phyloP scores from a whole-genome alignment of 1,284 basidiomycete species.

The Trichosporon asahii region DNA sequence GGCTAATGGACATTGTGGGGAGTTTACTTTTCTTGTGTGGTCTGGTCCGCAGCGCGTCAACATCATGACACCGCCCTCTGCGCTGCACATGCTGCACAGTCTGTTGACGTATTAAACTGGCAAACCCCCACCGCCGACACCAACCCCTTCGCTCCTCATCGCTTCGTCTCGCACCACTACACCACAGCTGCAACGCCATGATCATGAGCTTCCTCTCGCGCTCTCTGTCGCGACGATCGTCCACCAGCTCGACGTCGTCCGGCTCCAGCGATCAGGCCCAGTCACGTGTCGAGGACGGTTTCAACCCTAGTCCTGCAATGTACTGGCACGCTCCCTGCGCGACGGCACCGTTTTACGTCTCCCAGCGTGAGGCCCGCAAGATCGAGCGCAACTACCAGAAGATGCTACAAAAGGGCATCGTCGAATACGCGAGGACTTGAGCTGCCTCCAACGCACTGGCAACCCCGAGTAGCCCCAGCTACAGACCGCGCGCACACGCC shows the following conservation, averaged over 20 bases:
- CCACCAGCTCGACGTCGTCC: not conserved
- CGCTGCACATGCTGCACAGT: not conserved
- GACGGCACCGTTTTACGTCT: not conserved
- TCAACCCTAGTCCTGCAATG: constrained; percentile 8
- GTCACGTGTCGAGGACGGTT: not conserved
- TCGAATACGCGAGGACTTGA: not conserved
- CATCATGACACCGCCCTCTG: not conserved
- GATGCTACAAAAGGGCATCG: not conserved
- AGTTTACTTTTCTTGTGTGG: not conserved
- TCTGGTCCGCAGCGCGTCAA: not conserved
- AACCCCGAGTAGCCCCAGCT: too few species aligned
- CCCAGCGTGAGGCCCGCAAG: not conserved
- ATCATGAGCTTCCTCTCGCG: constrained; percentile 3
- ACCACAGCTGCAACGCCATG: not conserved
- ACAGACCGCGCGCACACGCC: not conserved
- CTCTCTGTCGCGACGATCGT: not conserved
- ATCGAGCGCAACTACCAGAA: constrained; percentile 9
- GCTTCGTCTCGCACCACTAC: not conserved
- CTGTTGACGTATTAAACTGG: constrained; percentile 6
- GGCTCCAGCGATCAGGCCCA: not conserved
- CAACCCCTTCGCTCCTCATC: not conserved
- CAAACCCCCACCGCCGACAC: not conserved
- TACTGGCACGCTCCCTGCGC: constrained; percentile 3
- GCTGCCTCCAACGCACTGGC: too few species aligned
- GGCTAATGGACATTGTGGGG: constrained; percentile 4